These are phyloP conservation scores for Rhodotorula paludigena DNA, from an alignment of 768 basidiomycete genomes.

Conservation along the genomic window DNA sequence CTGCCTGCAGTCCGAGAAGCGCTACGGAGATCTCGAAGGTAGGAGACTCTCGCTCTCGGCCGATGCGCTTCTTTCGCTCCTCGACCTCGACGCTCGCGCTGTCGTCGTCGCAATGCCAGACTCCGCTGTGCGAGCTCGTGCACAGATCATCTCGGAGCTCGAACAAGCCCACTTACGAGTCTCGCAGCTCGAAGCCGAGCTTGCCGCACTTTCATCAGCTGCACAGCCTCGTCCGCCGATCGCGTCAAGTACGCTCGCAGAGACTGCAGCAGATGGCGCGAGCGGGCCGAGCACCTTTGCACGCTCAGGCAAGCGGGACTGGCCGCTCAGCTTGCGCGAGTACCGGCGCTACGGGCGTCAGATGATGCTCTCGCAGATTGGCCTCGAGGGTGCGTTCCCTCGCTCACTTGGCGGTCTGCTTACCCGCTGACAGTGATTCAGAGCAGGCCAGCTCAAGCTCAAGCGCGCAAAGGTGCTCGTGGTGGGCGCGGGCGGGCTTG, in stretches of 20 bases:
- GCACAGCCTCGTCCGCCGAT: background rate
- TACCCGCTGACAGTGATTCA: background rate
- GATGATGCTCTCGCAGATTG: conserved; percentile 54
- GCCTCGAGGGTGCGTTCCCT: conserved; percentile 57
- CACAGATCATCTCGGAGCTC: background rate
- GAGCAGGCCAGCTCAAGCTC: conserved; percentile 70
- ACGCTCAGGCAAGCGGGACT: background rate
- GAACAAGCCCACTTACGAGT: background rate
- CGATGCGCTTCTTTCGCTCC: background rate
- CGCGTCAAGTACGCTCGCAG: background rate
- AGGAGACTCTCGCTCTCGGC: too few relatives aligned
- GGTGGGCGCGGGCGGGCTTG: conserved; percentile 90
- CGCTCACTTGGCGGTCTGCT: too few relatives aligned
- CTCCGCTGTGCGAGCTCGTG: background rate
- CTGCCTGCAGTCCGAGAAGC: too few relatives aligned
- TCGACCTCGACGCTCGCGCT: background rate
- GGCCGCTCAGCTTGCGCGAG: conserved; percentile 52
- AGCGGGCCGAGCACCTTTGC: background rate
- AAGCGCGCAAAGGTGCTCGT: conserved; percentile 71
- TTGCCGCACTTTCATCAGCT: background rate
- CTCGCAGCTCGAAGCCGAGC: conserved; percentile 19
- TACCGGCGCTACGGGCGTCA: conserved; percentile 91
- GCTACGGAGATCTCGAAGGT: too few relatives aligned
- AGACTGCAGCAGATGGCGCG: background rate
- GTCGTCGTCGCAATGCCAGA: background rate